Percentiles rank a stretch among this genome's conserved stretches.
Evolutionary conservation across 257 asterid genomes (phyloP).

Genomic region (Fraxinus pennsylvanica): DNA sequence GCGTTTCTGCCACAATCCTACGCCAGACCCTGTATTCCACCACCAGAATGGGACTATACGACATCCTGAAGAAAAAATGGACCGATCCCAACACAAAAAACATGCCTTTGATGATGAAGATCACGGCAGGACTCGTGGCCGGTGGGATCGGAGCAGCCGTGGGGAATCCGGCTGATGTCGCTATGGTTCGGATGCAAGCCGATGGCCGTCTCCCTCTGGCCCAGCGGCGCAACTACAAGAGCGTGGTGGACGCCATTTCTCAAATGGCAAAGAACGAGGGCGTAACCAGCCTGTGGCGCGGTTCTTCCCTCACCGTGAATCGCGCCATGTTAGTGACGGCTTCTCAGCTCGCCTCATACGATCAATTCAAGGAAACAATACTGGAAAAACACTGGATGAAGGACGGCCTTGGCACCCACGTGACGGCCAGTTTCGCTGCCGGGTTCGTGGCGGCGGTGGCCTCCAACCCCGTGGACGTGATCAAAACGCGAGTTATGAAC

Average conservation of each 20-base stretch:
- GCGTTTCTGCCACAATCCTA: constrained; percentile 93
- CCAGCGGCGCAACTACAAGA: constrained; percentile 75
- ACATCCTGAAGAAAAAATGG: constrained; percentile 66
- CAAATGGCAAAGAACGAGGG: constrained; percentile 80
- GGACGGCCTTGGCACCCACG: constrained; percentile 87
- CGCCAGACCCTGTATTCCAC: constrained; percentile 89
- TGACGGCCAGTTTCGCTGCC: constrained; percentile 86
- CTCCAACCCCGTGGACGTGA: constrained; percentile 88
- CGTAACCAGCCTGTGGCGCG: constrained; percentile 84
- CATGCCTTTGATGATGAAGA: constrained; percentile 57
- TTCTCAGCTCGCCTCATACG: constrained; percentile 85
- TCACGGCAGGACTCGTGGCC: constrained; percentile 73
- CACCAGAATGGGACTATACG: constrained; percentile 91
- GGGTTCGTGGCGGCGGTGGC: constrained; percentile 93
- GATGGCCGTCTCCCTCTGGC: constrained; percentile 81
- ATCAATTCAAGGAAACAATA: constrained; percentile 68
- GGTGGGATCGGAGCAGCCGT: constrained; percentile 91
- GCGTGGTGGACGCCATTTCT: constrained; percentile 81
- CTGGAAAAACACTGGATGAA: constrained; percentile 50
- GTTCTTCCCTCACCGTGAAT: constrained; percentile 84
- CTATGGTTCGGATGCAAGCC: constrained; percentile 97
- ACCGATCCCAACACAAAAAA: constrained; percentile 57
- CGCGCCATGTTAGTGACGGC: constrained; percentile 94
- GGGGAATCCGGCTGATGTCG: constrained; percentile 92
- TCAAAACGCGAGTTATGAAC: constrained; percentile 88